A percentile compares a stretch with the other conserved stretches of the same genome.
Conservation (phyloP, 2,329 filamentous ascomycete genomes). For the Penicillium italicum region DNA sequence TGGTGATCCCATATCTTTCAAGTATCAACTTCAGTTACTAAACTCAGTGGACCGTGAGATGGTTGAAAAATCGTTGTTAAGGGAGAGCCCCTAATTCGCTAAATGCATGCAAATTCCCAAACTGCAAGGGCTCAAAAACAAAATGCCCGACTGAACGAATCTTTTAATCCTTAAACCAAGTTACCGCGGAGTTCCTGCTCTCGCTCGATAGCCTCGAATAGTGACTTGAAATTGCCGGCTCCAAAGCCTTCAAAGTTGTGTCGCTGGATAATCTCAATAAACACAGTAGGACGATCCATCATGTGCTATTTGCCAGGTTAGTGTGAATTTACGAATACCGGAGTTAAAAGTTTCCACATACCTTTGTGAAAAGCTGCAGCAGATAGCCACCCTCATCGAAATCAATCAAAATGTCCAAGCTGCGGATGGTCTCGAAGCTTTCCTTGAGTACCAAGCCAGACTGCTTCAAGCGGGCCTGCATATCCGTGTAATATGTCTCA, state of each 20-base stretch:
- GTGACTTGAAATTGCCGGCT: slow-evolving; percentile 89
- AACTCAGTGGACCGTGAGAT: background rate
- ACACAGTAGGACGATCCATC: slow-evolving; percentile 92
- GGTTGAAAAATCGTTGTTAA: background rate
- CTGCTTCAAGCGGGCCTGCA: slow-evolving; percentile 68
- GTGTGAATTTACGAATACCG: background rate
- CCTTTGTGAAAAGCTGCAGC: slow-evolving; percentile 69
- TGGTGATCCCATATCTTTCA: background rate
- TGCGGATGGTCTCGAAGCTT: slow-evolving; percentile 72
- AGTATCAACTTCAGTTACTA: background rate
- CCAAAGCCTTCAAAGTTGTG: slow-evolving; percentile 90
- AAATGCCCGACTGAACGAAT: background rate
- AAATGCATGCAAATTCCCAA: background rate
- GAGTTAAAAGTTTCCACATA: slow-evolving; percentile 19
- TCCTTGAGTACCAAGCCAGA: slow-evolving; percentile 62
- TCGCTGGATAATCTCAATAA: slow-evolving; percentile 93
- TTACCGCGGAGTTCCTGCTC: slow-evolving; percentile 87
- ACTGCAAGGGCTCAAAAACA: background rate
- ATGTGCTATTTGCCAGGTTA: slow-evolving; percentile 55
- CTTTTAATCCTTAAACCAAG: slow-evolving; percentile 43
- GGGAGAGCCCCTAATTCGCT: background rate
- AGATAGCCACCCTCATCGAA: slow-evolving; percentile 92
- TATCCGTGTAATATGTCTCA: slow-evolving; percentile 75
- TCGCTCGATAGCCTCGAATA: slow-evolving; percentile 93
- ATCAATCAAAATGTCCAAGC: slow-evolving; percentile 84